These are phyloP conservation scores for Mariannaea sp. DNA, from an alignment of 2,329 filamentous ascomycete genomes.

Conservation along the genomic window DNA sequence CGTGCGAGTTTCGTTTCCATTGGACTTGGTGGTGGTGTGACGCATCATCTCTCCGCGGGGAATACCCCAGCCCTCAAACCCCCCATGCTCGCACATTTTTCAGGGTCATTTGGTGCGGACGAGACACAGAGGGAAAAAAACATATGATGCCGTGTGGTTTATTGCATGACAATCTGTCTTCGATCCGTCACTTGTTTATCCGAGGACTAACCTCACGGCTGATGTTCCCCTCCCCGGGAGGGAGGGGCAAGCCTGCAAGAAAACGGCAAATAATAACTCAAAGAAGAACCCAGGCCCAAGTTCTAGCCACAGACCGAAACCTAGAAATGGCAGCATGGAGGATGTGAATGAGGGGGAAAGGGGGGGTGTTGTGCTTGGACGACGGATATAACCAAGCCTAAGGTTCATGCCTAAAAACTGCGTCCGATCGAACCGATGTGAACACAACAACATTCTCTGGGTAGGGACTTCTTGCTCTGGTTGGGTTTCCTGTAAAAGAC, in stretches of 20 bases:
- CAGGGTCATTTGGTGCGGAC: neutral
- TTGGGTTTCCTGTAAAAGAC: neutral
- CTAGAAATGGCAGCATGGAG: too few species aligned
- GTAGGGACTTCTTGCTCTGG: neutral
- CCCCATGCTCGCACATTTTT: neutral
- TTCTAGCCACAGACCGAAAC: too few species aligned
- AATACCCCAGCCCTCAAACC: neutral
- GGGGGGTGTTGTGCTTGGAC: neutral
- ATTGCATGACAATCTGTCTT: neutral
- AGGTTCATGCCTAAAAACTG: neutral
- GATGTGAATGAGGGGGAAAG: too few species aligned
- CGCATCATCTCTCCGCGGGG: conserved; percentile 9
- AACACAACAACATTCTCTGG: neutral
- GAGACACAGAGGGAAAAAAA: neutral
- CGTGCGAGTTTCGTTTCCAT: neutral
- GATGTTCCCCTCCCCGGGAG: too few species aligned
- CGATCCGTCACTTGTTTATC: neutral
- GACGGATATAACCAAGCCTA: neutral
- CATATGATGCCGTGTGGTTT: conserved; percentile 2
- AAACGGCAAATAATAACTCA: neutral
- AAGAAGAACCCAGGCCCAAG: neutral
- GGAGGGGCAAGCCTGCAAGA: neutral
- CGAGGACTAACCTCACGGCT: neutral
- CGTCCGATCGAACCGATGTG: neutral
- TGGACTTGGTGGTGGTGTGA: conserved; percentile 9